Evolutionary conservation across 1,284 basidiomycete species (phyloP).

Genomic region (Stygiomarasmius scandens): DNA sequence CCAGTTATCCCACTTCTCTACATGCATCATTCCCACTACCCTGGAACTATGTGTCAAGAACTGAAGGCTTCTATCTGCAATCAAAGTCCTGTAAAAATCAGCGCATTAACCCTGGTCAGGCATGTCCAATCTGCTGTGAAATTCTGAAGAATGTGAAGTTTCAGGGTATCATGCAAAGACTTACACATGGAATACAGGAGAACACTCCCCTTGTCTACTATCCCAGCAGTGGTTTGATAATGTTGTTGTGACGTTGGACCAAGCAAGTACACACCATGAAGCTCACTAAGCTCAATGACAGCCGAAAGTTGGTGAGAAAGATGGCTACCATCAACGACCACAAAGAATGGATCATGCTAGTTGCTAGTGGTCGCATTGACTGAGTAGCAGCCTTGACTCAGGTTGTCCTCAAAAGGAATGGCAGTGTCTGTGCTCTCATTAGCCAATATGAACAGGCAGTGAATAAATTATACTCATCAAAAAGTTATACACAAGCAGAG

Average conservation of each 20-base stretch:
- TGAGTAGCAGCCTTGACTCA: background rate
- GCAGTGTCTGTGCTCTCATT: no score
- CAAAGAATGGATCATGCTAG: conserved; percentile 17
- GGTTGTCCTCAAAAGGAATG: no score
- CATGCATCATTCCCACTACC: conserved; percentile 24
- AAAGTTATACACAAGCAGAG: conserved; percentile 13
- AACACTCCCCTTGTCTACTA: conserved; percentile 17
- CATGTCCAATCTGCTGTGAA: conserved; percentile 18
- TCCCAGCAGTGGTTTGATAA: conserved; percentile 11
- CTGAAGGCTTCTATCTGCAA: conserved; percentile 18
- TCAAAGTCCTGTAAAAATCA: conserved; percentile 13
- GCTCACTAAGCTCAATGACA: conserved; percentile 25
- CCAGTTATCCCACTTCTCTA: conserved; percentile 21
- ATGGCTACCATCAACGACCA: conserved; percentile 19
- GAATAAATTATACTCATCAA: background rate
- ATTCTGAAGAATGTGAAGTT: conserved; percentile 17
- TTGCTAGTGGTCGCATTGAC: conserved; percentile 9
- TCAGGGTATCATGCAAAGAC: conserved; percentile 14
- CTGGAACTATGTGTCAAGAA: conserved; percentile 24
- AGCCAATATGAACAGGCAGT: conserved; percentile 15
- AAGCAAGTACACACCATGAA: conserved; percentile 18
- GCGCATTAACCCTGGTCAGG: background rate
- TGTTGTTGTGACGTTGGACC: conserved; percentile 13
- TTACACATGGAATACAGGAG: conserved; percentile 20
- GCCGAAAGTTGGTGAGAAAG: conserved; percentile 18